phyloP scores from a whole-genome alignment of 2,329 filamentous ascomycete species.

The Epichloe gansuensis region DNA sequence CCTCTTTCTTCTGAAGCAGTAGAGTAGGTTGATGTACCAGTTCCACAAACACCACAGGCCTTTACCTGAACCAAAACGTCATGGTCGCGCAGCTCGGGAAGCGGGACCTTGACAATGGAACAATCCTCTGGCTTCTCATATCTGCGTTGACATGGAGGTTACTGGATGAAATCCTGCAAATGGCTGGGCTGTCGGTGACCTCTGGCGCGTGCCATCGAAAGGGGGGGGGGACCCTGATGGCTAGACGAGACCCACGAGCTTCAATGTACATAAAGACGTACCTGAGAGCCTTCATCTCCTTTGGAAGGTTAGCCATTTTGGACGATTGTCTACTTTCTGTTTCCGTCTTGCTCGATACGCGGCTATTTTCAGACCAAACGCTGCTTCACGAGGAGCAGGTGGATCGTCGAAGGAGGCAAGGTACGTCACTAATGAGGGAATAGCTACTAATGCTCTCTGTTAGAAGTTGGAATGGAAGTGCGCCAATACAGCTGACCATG shows the following conservation, averaged over 20 bases:
- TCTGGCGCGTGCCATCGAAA: not conserved
- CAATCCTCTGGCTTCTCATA: slow-evolving; percentile 51
- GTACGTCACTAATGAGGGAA: not conserved
- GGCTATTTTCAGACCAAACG: not conserved
- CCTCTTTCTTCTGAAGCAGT: not conserved
- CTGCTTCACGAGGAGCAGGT: not conserved
- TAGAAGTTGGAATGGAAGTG: not conserved
- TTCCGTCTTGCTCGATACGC: not conserved
- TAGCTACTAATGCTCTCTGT: not conserved
- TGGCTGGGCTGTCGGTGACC: not conserved
- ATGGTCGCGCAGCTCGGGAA: slow-evolving; percentile 45
- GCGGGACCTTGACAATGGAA: slow-evolving; percentile 47
- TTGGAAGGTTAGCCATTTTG: slow-evolving; percentile 29
- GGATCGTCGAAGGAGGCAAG: not conserved
- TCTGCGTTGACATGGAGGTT: slow-evolving; percentile 14
- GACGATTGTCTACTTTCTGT: not conserved
- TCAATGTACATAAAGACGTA: slow-evolving; percentile 20
- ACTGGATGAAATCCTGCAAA: not conserved
- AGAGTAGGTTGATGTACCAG: slow-evolving; percentile 25
- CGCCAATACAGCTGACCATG: not conserved
- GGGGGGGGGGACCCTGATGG: slow-evolving; percentile 12
- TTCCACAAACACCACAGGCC: slow-evolving; percentile 51
- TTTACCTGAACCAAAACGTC: slow-evolving; percentile 55
- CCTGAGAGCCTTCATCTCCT: slow-evolving; percentile 50
- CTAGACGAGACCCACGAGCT: not conserved